Evolutionary conservation across 139 green algal genomes (phyloP).

Genomic region (Closterium sp.): DNA sequence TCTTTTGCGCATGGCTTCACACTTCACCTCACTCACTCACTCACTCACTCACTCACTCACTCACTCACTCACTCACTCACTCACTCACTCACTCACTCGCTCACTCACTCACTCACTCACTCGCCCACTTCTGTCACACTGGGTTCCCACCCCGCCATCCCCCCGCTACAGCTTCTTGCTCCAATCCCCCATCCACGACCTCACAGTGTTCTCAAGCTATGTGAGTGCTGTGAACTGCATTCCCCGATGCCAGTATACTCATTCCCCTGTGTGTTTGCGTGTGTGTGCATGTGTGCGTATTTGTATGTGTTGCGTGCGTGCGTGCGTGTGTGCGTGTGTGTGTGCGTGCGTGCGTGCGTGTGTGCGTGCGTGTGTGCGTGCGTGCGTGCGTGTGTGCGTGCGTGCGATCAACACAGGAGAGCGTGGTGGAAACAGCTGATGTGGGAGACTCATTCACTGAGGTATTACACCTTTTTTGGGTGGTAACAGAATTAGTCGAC

Average conservation of each 20-base stretch:
- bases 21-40: too few relatives aligned
- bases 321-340: neutral
- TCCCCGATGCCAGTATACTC: too few relatives aligned
- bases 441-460: slow-evolving; percentile 61
- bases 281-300: neutral
- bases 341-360: neutral
- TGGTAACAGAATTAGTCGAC: too few relatives aligned
- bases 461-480: neutral
- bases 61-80: too few relatives aligned
- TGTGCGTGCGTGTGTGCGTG: neutral
- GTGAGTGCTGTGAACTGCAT: too few relatives aligned
- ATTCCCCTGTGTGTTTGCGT: neutral
- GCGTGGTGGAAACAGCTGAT: slow-evolving; percentile 52
- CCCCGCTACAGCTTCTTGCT: slow-evolving; percentile 57
- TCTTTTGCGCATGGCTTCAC: too few relatives aligned
- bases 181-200: slow-evolving; percentile 36
- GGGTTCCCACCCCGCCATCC: too few relatives aligned
- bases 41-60: too few relatives aligned
- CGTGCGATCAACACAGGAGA: slow-evolving; percentile 23
- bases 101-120: too few relatives aligned
- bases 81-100: too few relatives aligned
- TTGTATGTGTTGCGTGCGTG: neutral
- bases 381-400: neutral
- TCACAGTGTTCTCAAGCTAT: neutral
- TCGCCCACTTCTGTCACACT: too few relatives aligned